Evolutionary conservation across 2,329 filamentous ascomycete species (phyloP).

Genomic region (Hypoxylon sp.): DNA sequence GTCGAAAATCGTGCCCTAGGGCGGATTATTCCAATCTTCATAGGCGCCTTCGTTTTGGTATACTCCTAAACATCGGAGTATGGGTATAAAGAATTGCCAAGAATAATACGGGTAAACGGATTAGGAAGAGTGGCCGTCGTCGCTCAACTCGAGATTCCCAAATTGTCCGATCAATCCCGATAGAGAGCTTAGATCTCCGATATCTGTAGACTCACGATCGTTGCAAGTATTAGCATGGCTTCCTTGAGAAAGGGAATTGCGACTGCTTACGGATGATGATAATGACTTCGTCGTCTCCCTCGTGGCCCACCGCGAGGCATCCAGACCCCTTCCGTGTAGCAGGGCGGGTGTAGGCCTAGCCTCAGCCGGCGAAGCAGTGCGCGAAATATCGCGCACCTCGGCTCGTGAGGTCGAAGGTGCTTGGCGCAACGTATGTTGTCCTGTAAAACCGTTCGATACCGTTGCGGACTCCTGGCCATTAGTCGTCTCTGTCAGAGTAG

Average conservation of each 20-base stretch:
- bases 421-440: neutral
- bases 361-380: too few relatives aligned
- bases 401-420: too few relatives aligned
- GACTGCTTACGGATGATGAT: neutral
- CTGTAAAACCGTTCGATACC: neutral
- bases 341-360: too few relatives aligned
- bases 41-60: neutral
- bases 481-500: neutral
- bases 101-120: neutral
- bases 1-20: conserved; percentile 1
- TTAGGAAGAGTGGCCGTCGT: neutral
- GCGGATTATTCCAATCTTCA: conserved; percentile 3
- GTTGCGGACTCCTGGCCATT: neutral
- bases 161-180: neutral
- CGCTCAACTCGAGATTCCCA: neutral
- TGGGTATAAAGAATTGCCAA: neutral
- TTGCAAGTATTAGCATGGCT: neutral
- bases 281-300: neutral
- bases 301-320: neutral
- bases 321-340: neutral
- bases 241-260: too few relatives aligned
- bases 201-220: neutral
- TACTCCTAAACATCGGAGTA: neutral
- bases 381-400: too few relatives aligned
- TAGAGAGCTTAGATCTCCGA: conserved; percentile 9